Percentiles rank a stretch among this genome's conserved stretches.
These are phyloP conservation scores for Pestalotiopsis sp. DNA, from an alignment of 2,329 filamentous ascomycete species.

Conservation along the genomic window DNA sequence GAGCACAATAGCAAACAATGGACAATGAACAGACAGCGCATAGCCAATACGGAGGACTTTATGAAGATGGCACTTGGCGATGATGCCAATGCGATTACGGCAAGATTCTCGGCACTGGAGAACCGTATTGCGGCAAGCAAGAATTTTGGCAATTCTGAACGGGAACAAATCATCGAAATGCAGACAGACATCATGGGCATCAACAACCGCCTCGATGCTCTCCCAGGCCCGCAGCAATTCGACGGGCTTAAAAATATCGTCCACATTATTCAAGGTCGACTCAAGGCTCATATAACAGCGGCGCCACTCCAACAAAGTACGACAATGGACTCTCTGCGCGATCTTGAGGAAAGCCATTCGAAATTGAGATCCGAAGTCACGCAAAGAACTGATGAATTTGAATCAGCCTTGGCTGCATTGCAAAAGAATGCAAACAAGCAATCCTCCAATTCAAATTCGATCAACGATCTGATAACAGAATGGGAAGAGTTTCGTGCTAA, in stretches of 20 bases:
- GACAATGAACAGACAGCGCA: neutral
- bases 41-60: neutral
- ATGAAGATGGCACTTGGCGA: neutral
- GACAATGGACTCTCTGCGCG: neutral
- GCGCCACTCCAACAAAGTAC: neutral
- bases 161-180: constrained; percentile 1
- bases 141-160: neutral
- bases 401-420: neutral
- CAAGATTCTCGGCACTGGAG: neutral
- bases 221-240: neutral
- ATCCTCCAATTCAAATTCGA: neutral
- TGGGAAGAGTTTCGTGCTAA: neutral
- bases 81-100: neutral
- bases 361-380: neutral
- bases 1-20: neutral
- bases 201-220: neutral
- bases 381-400: neutral
- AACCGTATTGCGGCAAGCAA: neutral
- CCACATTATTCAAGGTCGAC: neutral
- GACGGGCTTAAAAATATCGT: neutral
- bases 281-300: neutral
- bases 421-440: neutral
- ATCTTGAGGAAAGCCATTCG: neutral
- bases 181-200: neutral
- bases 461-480: neutral